These are phyloP conservation scores for Blastobotrys malaysiensis DNA, from an alignment of 1,139 yeast genomes.

Conservation along the genomic window DNA sequence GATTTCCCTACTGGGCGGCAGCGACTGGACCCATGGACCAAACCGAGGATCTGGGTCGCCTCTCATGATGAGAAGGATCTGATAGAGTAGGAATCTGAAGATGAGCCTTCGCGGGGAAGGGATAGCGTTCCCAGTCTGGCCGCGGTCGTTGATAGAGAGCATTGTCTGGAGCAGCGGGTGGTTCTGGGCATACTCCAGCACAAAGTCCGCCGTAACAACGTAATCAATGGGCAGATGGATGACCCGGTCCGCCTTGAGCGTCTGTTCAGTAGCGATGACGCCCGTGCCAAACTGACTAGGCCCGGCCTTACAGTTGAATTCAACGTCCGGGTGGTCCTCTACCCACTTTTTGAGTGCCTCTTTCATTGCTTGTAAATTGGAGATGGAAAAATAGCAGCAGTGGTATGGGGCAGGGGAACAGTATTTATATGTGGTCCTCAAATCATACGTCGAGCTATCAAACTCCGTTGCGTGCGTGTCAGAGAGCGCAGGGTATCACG, in stretches of 20 bases:
- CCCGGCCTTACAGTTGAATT: slow-evolving; percentile 10
- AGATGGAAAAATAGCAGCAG: not conserved
- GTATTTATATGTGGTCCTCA: not conserved
- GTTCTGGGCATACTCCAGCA: slow-evolving; percentile 18
- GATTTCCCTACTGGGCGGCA: slow-evolving; percentile 28
- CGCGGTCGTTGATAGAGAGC: slow-evolving; percentile 17
- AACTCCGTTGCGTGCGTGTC: not conserved
- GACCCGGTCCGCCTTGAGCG: slow-evolving; percentile 6
- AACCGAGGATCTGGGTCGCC: slow-evolving; percentile 22
- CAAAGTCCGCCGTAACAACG: slow-evolving; percentile 17
- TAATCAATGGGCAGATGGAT: slow-evolving; percentile 22
- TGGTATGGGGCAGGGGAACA: not conserved
- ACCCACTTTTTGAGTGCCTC: slow-evolving; percentile 12
- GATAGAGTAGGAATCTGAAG: slow-evolving; percentile 21
- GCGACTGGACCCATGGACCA: slow-evolving; percentile 21
- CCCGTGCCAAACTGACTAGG: slow-evolving; percentile 17
- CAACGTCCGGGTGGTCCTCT: slow-evolving; percentile 8
- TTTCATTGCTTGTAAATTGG: slow-evolving; percentile 1
- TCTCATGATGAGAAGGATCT: slow-evolving; percentile 18
- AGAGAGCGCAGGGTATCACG: not conserved
- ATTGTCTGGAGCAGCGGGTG: slow-evolving; percentile 17
- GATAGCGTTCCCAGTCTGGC: slow-evolving; percentile 12
- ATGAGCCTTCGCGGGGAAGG: slow-evolving; percentile 22
- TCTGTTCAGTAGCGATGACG: slow-evolving; percentile 7
- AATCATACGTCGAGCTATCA: too few relatives aligned